phyloP scores from a whole-genome alignment of 805 yeast species.

The Yamadazyma sp. region DNA sequence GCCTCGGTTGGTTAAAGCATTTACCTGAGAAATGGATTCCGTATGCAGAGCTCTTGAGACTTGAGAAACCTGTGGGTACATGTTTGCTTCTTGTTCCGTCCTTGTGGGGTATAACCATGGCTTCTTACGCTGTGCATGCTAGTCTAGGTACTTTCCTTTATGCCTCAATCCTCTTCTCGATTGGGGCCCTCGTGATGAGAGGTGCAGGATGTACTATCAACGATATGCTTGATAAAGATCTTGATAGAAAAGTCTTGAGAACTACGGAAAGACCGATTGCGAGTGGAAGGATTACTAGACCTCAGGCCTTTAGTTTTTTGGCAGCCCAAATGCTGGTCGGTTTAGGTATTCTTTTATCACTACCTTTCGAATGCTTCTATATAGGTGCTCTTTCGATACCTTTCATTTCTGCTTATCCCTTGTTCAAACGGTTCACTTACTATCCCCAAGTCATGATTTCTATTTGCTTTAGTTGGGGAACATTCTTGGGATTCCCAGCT shows the following conservation, averaged over 20 bases:
- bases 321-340: constrained; percentile 77
- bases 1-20: constrained; percentile 48
- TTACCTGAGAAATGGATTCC: constrained; percentile 80
- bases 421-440: constrained; percentile 91
- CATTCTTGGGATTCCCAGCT: constrained; percentile 91
- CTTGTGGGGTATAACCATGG: constrained; percentile 91
- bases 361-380: constrained; percentile 80
- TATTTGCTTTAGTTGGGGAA: constrained; percentile 91
- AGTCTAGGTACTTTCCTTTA: constrained; percentile 60
- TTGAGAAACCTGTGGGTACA: constrained; percentile 97
- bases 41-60: constrained; percentile 85
- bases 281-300: constrained; percentile 71
- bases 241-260: constrained; percentile 83
- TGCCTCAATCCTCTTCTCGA: constrained; percentile 69
- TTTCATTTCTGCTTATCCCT: constrained; percentile 82
- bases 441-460: constrained; percentile 88
- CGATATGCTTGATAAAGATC: constrained; percentile 79
- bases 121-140: constrained; percentile 72
- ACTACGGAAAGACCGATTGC: constrained; percentile 93
- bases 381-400: constrained; percentile 80
- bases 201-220: constrained; percentile 98
- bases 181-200: constrained; percentile 89
- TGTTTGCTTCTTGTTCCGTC: constrained; percentile 81
- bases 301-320: constrained; percentile 68
- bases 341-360: constrained; percentile 60